phyloP scores from a whole-genome alignment of 1,284 basidiomycete species.

The Melampsora americana region DNA sequence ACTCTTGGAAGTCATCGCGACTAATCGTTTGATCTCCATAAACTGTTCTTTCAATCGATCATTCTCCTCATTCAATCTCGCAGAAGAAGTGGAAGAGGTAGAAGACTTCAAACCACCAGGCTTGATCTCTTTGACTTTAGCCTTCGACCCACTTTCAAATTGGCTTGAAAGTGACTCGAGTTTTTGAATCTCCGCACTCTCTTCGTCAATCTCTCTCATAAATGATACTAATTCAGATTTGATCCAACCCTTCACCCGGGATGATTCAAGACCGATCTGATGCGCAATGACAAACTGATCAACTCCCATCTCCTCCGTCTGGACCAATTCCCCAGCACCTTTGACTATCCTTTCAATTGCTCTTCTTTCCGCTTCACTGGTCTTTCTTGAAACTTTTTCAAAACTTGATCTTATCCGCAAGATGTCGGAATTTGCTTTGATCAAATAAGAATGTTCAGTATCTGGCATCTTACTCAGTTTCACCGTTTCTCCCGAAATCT shows the following conservation, averaged over 20 bases:
- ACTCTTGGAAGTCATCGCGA: conserved; percentile 8
- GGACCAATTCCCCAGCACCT: not conserved
- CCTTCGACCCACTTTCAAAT: not conserved
- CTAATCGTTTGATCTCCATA: not conserved
- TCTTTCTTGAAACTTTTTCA: conserved; percentile 6
- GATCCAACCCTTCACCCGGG: conserved; percentile 19
- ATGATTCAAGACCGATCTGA: conserved; percentile 16
- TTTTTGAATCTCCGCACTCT: conserved; percentile 7
- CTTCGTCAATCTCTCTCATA: conserved; percentile 8
- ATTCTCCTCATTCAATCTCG: not conserved
- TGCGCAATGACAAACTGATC: conserved; percentile 6
- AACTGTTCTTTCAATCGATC: conserved; percentile 5
- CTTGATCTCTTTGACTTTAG: not conserved
- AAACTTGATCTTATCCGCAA: not conserved
- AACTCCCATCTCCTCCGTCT: not conserved
- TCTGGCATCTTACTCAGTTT: conserved; percentile 3
- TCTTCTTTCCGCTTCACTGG: conserved; percentile 13
- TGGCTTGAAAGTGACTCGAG: not conserved
- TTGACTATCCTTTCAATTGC: conserved; percentile 1
- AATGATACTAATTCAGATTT: conserved; percentile 12
- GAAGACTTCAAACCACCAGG: not conserved
- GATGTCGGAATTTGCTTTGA: not conserved
- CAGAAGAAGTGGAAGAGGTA: not conserved
- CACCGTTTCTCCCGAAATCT: conserved; percentile 4
- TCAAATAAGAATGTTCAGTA: conserved; percentile 9